A percentile compares a stretch with the other conserved stretches of the same genome.
These are phyloP conservation scores for Lactarius hengduanensis DNA, from an alignment of 768 basidiomycete genomes.

Conservation along the genomic window DNA sequence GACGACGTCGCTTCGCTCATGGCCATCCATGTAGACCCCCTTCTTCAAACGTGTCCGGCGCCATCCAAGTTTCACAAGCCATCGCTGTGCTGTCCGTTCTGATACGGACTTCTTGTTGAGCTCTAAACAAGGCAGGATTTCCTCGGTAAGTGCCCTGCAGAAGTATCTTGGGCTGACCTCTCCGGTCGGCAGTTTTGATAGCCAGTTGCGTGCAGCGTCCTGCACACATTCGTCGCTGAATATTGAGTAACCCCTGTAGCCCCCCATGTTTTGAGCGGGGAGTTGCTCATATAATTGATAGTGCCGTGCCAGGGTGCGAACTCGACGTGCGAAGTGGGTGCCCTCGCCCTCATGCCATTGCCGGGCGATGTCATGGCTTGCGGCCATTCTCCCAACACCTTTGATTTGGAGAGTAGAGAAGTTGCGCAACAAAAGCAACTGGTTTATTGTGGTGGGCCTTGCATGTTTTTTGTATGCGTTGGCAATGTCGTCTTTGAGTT, in stretches of 20 bases:
- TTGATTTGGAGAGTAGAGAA: background rate
- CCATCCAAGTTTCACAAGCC: background rate
- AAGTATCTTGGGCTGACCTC: background rate
- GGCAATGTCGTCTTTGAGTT: no score
- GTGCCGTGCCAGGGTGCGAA: background rate
- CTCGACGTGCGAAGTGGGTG: background rate
- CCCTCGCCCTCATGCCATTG: background rate
- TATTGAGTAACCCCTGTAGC: background rate
- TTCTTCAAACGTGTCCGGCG: background rate
- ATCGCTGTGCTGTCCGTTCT: background rate
- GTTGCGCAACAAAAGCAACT: background rate
- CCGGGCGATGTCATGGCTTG: background rate
- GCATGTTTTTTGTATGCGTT: no score
- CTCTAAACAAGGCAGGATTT: background rate
- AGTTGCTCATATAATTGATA: slow-evolving; percentile 1
- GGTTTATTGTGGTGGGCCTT: no score
- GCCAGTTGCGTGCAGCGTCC: background rate
- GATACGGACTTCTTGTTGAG: background rate
- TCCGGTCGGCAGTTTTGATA: background rate
- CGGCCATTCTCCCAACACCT: background rate
- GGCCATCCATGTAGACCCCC: slow-evolving; percentile 1
- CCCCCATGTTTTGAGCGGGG: background rate
- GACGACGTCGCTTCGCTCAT: background rate
- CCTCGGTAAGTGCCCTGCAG: background rate
- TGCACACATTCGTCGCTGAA: background rate